These are phyloP conservation scores for Triticum timopheevii DNA, from an alignment of 176 grass and related monocot genomes.

Conservation along the genomic window DNA sequence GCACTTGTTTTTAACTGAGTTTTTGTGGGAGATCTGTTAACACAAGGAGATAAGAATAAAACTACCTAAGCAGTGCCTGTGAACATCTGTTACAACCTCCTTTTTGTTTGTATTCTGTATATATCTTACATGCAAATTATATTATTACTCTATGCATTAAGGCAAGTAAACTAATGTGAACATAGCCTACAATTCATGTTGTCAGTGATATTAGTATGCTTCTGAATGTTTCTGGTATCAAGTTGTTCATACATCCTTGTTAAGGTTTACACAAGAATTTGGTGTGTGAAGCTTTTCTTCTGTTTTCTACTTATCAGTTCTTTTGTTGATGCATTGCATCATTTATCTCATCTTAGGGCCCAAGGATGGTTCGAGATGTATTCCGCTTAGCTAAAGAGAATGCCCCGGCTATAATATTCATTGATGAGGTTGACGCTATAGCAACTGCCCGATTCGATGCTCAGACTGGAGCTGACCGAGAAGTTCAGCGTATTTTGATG, in stretches of 20 bases:
- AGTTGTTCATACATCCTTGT: background rate
- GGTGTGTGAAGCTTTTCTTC: background rate
- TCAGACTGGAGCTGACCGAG: constrained; percentile 95
- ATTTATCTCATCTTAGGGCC: constrained; percentile 48
- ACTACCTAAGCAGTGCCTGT: no score
- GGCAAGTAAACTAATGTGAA: background rate
- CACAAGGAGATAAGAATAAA: background rate
- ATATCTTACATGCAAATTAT: background rate
- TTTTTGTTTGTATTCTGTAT: background rate
- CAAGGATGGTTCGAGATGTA: constrained; percentile 97
- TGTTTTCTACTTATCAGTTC: background rate
- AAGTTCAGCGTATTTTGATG: constrained; percentile 99
- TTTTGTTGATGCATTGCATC: background rate
- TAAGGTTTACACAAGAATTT: background rate
- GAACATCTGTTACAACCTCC: background rate
- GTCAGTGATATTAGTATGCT: background rate
- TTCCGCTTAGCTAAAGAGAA: constrained; percentile 99
- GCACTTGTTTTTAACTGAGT: background rate
- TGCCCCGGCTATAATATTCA: constrained; percentile 97
- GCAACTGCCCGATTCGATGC: constrained; percentile 99
- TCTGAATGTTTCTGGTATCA: constrained; percentile 13
- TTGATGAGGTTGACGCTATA: constrained; percentile 99
- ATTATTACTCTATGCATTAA: background rate
- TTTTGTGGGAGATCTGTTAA: background rate
- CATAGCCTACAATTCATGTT: background rate